Conservation (phyloP, 257 asterid genomes). For the Solanum bulbocastanum region DNA sequence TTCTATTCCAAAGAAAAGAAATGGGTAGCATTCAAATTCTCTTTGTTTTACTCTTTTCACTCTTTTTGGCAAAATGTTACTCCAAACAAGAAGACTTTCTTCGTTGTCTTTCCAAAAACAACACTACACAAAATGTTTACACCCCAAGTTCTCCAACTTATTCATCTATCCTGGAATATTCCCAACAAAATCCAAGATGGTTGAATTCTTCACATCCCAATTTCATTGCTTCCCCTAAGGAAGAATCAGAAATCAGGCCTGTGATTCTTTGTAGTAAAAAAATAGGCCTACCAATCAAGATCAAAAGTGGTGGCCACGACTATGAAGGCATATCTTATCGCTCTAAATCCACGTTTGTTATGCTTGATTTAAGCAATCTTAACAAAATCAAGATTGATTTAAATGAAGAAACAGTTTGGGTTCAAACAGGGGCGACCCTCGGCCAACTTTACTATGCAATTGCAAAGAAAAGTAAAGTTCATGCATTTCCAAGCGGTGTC, state of each 20-base stretch:
- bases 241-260: background rate
- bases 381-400: background rate
- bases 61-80: background rate
- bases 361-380: background rate
- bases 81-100: background rate
- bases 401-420: background rate
- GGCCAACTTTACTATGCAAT: constrained; percentile 5
- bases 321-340: background rate
- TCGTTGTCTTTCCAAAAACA: background rate
- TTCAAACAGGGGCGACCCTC: constrained; percentile 1
- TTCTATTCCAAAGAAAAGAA: background rate
- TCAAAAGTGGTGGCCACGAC: background rate
- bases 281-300: background rate
- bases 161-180: background rate
- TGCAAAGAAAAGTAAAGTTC: background rate
- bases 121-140: background rate
- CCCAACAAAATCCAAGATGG: background rate
- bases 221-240: background rate
- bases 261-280: background rate
- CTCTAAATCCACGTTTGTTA: background rate
- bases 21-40: background rate
- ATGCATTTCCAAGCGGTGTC: constrained; percentile 3
- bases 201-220: background rate
- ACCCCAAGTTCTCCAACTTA: background rate
- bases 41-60: background rate